Base-by-base conservation (phyloP, 148 eudicot genomes). In the Rhododendron ferrugineum region DNA sequence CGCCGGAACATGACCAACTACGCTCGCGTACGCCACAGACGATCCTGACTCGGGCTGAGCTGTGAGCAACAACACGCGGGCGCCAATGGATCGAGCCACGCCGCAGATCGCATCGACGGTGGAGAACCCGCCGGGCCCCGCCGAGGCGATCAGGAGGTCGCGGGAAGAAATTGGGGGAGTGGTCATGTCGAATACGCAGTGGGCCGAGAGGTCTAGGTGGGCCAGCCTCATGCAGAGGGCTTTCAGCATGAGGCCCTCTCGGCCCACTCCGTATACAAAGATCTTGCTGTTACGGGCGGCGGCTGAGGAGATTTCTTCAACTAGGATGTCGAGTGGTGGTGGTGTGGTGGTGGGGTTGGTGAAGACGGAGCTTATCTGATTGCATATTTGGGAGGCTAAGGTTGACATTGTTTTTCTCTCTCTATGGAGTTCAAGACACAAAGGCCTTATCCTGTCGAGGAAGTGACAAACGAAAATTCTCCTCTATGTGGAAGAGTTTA, bases 191-290 rank as follows among this genome's bases (percentile, higher is more conserved):
- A 92, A 93, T 8, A 96, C 90, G 89, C 92, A 92, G 91, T 96
- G 95, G 83, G 95, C 96, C 11, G 88, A 76, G 62, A 95, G 90
- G 79, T 96, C 98, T 73, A 95, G 82, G 70, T 95, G 98, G 88
- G 89, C 88, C 22, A 96, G 92, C 15, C 99, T 77, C 98, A 96
- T 96, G 85, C 94, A 93, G 4, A 96, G 90, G 83, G 91, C 98
- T 78, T 93, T 94, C 18, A 94, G 73, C 98, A 96, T 96, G 6
- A 96, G 93, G 26, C 98, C 98, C 78, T 96, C 98, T 6, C 98
- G 97, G 70, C 99, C 99, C 80, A 96, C 98, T 60, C 99, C 98
- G 85, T 95, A 93, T 66, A 95, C 90, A 87, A 96, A 96, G 82
- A 96, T 85, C 74, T 54, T 85, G 83, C 92, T 93, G 3, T 84